Percentiles rank a stretch among this genome's conserved stretches.
These are phyloP conservation scores for Penicillium odoratum DNA, from an alignment of 495 filamentous ascomycete species.

Conservation along the genomic window DNA sequence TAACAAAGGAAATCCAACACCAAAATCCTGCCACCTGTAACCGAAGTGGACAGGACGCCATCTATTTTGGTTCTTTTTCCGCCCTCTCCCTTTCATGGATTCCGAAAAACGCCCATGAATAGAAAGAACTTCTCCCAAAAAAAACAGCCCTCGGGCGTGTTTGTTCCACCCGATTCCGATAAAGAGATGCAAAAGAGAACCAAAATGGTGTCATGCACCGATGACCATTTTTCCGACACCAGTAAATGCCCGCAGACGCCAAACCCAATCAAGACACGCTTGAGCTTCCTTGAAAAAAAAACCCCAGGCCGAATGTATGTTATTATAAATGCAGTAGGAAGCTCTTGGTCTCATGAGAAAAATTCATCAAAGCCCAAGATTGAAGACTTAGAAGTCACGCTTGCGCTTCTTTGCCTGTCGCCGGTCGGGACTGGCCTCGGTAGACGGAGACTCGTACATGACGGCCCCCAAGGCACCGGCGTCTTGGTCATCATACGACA, in stretches of 20 bases:
- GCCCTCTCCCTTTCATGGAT: slow-evolving; percentile 8
- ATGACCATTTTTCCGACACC: slow-evolving; percentile 30
- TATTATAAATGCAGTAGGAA: slow-evolving; percentile 38
- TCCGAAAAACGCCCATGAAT: slow-evolving; percentile 1
- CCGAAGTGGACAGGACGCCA: slow-evolving; percentile 19
- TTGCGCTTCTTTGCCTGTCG: slow-evolving; percentile 74
- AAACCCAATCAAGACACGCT: slow-evolving; percentile 37
- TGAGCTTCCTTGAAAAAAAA: slow-evolving; percentile 19
- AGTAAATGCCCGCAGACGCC: slow-evolving; percentile 45
- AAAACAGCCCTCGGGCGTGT: slow-evolving; percentile 10
- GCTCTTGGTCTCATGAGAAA: slow-evolving; percentile 48
- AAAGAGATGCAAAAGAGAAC: slow-evolving; percentile 10
- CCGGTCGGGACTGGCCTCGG: slow-evolving; percentile 49
- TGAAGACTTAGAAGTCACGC: slow-evolving; percentile 50
- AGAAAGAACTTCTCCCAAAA: slow-evolving; percentile 7
- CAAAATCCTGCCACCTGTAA: slow-evolving; percentile 20
- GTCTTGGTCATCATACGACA: slow-evolving; percentile 54
- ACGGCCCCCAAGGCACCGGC: slow-evolving; percentile 64
- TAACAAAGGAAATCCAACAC: slow-evolving; percentile 27
- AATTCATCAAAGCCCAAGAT: slow-evolving; percentile 20
- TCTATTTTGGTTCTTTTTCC: slow-evolving; percentile 23
- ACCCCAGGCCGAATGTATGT: slow-evolving; percentile 25
- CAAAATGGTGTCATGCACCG: slow-evolving; percentile 29
- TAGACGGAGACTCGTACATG: slow-evolving; percentile 72
- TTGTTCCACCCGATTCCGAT: slow-evolving; percentile 8